These are phyloP conservation scores for Phytophthora sp. DNA, from an alignment of 352 stramenopile species.

Conservation along the genomic window DNA sequence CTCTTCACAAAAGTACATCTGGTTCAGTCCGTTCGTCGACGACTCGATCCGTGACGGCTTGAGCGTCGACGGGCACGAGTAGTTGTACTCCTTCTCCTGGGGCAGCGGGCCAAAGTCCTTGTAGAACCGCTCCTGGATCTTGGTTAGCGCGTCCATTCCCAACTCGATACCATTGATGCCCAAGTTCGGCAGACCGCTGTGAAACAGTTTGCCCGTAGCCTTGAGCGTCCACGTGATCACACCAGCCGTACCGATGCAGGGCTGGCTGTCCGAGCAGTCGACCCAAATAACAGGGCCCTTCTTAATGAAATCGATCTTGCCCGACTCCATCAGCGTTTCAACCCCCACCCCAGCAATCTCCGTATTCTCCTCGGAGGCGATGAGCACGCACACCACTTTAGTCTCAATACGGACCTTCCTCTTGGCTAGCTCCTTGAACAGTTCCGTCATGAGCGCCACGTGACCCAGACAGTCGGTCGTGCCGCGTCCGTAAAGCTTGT, in stretches of 20 bases:
- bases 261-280: slow-evolving; percentile 92
- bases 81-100: slow-evolving; percentile 92
- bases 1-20: slow-evolving; percentile 78
- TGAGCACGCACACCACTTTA: slow-evolving; percentile 89
- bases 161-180: slow-evolving; percentile 92
- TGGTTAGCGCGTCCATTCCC: slow-evolving; percentile 80
- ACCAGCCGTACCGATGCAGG: slow-evolving; percentile 91
- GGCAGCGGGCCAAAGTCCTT: slow-evolving; percentile 83
- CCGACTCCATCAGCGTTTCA: slow-evolving; percentile 87
- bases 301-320: slow-evolving; percentile 93
- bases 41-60: slow-evolving; percentile 88
- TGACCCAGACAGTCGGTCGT: slow-evolving; percentile 95
- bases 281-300: slow-evolving; percentile 93
- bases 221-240: slow-evolving; percentile 91
- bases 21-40: slow-evolving; percentile 80
- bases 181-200: slow-evolving; percentile 89
- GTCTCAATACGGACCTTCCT: slow-evolving; percentile 70
- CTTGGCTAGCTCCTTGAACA: slow-evolving; percentile 81
- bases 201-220: slow-evolving; percentile 92
- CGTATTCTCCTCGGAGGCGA: slow-evolving; percentile 88
- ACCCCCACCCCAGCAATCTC: slow-evolving; percentile 88
- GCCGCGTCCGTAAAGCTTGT: slow-evolving; percentile 92
- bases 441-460: slow-evolving; percentile 89
- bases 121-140: slow-evolving; percentile 92
- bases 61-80: slow-evolving; percentile 87